Percentiles rank a stretch among this genome's conserved stretches.
Evolutionary conservation across 805 yeast species (phyloP).

Genomic region (Sungouiozyma intestinalis): DNA sequence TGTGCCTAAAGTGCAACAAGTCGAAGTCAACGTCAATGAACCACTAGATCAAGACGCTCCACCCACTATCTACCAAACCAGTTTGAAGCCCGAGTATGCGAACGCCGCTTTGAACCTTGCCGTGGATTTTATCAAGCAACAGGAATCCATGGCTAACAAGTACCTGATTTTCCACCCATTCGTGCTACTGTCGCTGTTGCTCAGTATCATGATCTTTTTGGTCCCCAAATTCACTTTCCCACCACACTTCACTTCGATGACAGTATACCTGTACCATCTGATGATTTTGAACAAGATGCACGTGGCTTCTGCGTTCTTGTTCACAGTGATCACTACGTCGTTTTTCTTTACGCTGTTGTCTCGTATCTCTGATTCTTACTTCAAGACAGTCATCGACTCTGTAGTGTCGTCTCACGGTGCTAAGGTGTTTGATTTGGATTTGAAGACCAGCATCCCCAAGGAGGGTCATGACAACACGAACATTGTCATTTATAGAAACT

Average conservation of each 20-base stretch:
- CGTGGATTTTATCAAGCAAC: slow-evolving; percentile 44
- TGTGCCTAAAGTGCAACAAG: slow-evolving; percentile 29
- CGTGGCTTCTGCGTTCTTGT: slow-evolving; percentile 30
- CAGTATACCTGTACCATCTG: slow-evolving; percentile 17
- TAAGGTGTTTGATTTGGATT: slow-evolving; percentile 4
- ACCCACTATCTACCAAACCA: slow-evolving; percentile 40
- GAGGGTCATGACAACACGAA: slow-evolving; percentile 39
- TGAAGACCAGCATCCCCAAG: slow-evolving; percentile 25
- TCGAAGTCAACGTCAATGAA: slow-evolving; percentile 39
- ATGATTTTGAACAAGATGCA: slow-evolving; percentile 20
- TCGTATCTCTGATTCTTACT: slow-evolving; percentile 36
- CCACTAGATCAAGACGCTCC: slow-evolving; percentile 46
- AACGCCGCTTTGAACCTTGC: slow-evolving; percentile 53
- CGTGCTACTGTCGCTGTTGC: slow-evolving; percentile 22
- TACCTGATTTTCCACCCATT: slow-evolving; percentile 38
- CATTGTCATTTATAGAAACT: slow-evolving; percentile 50
- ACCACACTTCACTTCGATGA: slow-evolving; percentile 9
- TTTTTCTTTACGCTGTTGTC: slow-evolving; percentile 33
- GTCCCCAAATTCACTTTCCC: slow-evolving; percentile 16
- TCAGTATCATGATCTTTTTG: slow-evolving; percentile 11
- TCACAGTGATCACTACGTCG: slow-evolving; percentile 30
- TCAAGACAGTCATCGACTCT: slow-evolving; percentile 33
- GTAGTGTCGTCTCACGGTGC: slow-evolving; percentile 30
- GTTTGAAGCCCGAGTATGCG: slow-evolving; percentile 45
- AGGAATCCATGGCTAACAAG: slow-evolving; percentile 38